Evolutionary conservation across 2,329 filamentous ascomycete species (phyloP).

Genomic region (Calycina herbarum): DNA sequence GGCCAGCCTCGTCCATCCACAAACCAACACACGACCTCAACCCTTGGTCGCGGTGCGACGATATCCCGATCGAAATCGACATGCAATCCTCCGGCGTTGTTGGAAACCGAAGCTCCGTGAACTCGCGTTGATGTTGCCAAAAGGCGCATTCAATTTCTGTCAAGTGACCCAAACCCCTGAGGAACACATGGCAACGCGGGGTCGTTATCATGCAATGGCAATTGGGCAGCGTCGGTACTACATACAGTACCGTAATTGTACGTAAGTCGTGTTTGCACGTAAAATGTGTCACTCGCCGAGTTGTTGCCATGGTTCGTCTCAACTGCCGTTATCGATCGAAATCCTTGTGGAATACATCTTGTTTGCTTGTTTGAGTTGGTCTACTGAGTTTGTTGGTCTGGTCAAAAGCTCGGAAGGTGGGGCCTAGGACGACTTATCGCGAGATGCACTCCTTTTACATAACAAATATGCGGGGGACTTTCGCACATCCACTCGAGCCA

Average conservation of each 20-base stretch:
- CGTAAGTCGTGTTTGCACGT: background rate
- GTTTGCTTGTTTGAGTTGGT: background rate
- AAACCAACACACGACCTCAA: background rate
- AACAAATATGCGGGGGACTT: constrained; percentile 1
- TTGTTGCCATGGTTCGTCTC: constrained; percentile 2
- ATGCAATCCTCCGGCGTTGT: background rate
- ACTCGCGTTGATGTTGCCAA: background rate
- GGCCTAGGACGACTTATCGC: constrained; percentile 1
- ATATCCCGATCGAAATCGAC: background rate
- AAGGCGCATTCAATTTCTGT: constrained; percentile 4
- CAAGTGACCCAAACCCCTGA: background rate
- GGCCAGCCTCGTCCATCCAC: background rate
- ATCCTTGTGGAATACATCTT: background rate
- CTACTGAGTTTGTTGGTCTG: background rate
- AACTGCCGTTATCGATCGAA: constrained; percentile 7
- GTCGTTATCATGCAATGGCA: constrained; percentile 1
- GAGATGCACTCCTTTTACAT: background rate
- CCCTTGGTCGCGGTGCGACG: background rate
- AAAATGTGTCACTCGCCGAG: background rate
- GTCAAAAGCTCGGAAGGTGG: background rate
- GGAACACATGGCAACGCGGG: constrained; percentile 1
- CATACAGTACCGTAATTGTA: background rate
- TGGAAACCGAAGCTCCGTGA: background rate
- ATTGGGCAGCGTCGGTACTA: background rate
- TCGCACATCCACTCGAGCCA: background rate